A percentile compares a stretch with the other conserved stretches of the same genome.
phyloP scores from a whole-genome alignment of 805 yeast genomes.

The Kuraishia hungarica region DNA sequence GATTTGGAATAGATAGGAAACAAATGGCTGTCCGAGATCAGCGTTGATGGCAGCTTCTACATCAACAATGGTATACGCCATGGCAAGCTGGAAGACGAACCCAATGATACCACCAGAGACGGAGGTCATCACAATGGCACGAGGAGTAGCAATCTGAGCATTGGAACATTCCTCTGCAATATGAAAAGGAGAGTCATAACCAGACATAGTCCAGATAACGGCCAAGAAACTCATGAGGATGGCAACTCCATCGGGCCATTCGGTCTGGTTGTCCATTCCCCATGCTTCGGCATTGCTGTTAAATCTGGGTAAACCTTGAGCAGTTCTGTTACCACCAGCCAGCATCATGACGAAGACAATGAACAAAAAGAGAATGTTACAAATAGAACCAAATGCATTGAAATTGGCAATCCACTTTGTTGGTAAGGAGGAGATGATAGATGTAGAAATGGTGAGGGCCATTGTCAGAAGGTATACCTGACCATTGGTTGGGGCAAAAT shows the following conservation, averaged over 20 bases:
- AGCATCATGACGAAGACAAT: constrained; percentile 47
- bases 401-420: constrained; percentile 45
- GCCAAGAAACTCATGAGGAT: constrained; percentile 49
- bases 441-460: constrained; percentile 40
- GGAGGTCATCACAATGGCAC: constrained; percentile 54
- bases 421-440: constrained; percentile 41
- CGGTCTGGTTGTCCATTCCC: constrained; percentile 48
- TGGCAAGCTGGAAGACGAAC: constrained; percentile 48
- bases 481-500: constrained; percentile 35
- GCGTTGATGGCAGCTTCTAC: constrained; percentile 36
- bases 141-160: constrained; percentile 58
- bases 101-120: constrained; percentile 47
- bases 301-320: constrained; percentile 33
- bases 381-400: constrained; percentile 39
- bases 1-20: constrained; percentile 42
- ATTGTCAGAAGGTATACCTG: constrained; percentile 43
- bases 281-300: constrained; percentile 43
- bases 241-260: constrained; percentile 56
- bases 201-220: constrained; percentile 68
- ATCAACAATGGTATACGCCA: constrained; percentile 52
- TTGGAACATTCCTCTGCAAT: constrained; percentile 65
- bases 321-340: constrained; percentile 34
- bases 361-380: constrained; percentile 39
- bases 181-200: constrained; percentile 70
- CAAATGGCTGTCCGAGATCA: constrained; percentile 53